phyloP scores from a whole-genome alignment of 306 rosid genomes.

The Mimosa pudica region DNA sequence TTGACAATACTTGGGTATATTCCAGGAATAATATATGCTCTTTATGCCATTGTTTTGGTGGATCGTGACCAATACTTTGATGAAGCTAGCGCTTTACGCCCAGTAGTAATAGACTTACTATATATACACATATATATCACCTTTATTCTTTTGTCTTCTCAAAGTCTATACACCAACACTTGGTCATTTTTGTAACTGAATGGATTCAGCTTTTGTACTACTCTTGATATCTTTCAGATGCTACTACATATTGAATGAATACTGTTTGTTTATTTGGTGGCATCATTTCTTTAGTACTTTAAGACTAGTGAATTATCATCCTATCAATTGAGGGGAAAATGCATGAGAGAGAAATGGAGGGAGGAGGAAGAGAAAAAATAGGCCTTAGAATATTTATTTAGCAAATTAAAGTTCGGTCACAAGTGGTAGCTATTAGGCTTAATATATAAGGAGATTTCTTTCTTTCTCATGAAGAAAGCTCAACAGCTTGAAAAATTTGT shows the following conservation, averaged over 20 bases:
- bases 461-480: too few species aligned
- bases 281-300: too few species aligned
- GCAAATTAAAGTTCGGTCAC: background rate
- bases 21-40: slow-evolving; percentile 94
- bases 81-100: slow-evolving; percentile 76
- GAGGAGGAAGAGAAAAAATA: background rate
- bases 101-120: background rate
- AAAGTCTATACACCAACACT: background rate
- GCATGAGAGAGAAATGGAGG: too few species aligned
- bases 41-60: slow-evolving; percentile 70
- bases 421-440: too few species aligned
- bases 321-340: too few species aligned
- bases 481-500: background rate
- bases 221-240: background rate
- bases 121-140: background rate
- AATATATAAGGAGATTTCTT: too few species aligned
- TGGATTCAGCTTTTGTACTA: slow-evolving; percentile 4
- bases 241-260: too few species aligned
- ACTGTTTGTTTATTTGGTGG: too few species aligned
- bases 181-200: background rate
- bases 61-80: slow-evolving; percentile 93
- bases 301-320: too few species aligned
- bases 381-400: too few species aligned
- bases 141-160: background rate
- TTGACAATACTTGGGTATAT: slow-evolving; percentile 81